phyloP scores from a whole-genome alignment of 768 basidiomycete species.

The Ephemerocybe angulata region DNA sequence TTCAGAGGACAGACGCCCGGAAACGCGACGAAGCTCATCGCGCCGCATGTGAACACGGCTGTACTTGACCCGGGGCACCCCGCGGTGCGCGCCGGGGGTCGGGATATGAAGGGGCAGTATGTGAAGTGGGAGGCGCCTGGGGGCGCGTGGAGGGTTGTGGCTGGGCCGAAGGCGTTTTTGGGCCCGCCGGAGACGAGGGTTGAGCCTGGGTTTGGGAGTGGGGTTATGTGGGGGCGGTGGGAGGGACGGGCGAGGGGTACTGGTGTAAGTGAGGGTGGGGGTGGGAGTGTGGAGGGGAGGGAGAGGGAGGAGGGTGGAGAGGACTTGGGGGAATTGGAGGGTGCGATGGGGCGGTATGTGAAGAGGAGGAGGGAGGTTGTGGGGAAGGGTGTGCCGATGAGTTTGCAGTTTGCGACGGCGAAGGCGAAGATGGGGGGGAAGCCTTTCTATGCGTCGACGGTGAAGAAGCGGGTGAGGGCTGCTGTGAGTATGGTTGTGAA shows the following conservation, averaged over 20 bases:
- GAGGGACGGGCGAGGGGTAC: background rate
- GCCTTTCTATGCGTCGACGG: background rate
- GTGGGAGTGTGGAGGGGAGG: background rate
- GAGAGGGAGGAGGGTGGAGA: background rate
- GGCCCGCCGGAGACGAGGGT: background rate
- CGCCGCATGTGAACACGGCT: background rate
- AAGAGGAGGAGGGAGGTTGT: background rate
- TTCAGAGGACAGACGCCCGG: constrained; percentile 4
- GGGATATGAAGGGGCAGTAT: no score
- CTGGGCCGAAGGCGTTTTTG: constrained; percentile 3
- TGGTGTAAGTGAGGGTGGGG: background rate
- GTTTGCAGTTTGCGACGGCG: constrained; percentile 4
- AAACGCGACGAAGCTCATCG: constrained; percentile 5
- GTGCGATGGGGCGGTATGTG: background rate
- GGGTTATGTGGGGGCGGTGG: constrained; percentile 3
- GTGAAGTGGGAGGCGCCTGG: background rate
- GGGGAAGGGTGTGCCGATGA: constrained; percentile 7
- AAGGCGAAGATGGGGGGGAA: constrained; percentile 10
- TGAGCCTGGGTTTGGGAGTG: background rate
- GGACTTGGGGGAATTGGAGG: background rate
- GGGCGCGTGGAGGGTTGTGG: background rate
- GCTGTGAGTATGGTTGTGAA: constrained; percentile 4
- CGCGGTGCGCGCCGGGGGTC: background rate
- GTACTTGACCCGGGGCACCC: constrained; percentile 6
- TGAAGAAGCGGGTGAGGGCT: constrained; percentile 2